phyloP scores from a whole-genome alignment of 2,329 filamentous ascomycete genomes.

The Colletotrichum tamarilloi region DNA sequence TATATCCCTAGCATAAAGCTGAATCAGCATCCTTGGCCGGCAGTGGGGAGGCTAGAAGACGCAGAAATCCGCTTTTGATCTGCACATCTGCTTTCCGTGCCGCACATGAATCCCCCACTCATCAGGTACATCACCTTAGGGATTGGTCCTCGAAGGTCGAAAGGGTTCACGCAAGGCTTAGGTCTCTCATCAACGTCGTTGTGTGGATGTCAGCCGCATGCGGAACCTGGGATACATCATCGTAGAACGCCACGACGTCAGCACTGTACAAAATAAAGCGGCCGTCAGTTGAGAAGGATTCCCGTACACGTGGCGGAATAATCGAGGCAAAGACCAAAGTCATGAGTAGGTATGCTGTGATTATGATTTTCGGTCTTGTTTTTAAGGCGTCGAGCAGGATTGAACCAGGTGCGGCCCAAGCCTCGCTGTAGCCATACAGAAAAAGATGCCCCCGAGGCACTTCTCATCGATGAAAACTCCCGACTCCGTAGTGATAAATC shows the following conservation, averaged over 20 bases:
- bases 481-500: constrained; percentile 28
- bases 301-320: not conserved
- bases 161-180: not conserved
- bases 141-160: not conserved
- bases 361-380: constrained; percentile 1
- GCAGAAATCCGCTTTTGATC: constrained; percentile 35
- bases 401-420: not conserved
- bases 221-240: not conserved
- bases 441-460: constrained; percentile 1
- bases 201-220: constrained; percentile 22
- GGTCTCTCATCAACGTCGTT: constrained; percentile 6
- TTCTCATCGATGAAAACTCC: constrained; percentile 20
- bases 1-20: not conserved
- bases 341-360: constrained; percentile 1
- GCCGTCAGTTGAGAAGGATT: not conserved
- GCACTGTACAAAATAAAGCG: not conserved
- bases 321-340: not conserved
- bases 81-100: constrained; percentile 22
- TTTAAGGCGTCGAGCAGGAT: not conserved
- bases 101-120: constrained; percentile 28
- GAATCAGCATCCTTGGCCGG: constrained; percentile 1
- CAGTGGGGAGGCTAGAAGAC: constrained; percentile 26
- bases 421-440: constrained; percentile 1
- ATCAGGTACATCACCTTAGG: not conserved
- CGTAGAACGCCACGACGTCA: not conserved